phyloP scores from a whole-genome alignment of 495 filamentous ascomycete species.

The Penicillium coprophilum region DNA sequence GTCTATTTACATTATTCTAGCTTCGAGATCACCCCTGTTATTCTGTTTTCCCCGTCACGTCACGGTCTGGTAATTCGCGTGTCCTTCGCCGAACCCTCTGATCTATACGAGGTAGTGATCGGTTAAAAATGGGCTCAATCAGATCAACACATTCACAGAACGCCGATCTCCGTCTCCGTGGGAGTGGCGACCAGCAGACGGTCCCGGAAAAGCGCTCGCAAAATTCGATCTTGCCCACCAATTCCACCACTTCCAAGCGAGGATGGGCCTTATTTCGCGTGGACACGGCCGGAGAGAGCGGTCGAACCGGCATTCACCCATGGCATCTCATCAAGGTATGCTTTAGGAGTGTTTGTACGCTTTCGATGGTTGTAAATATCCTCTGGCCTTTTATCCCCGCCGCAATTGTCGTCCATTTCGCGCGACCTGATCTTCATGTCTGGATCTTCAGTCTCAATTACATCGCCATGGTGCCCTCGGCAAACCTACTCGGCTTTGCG shows the following conservation, averaged over 20 bases:
- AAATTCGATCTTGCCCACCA: slow-evolving; percentile 29
- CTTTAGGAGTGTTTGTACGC: slow-evolving; percentile 56
- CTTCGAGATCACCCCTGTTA: not conserved
- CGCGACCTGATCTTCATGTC: slow-evolving; percentile 57
- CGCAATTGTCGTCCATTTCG: slow-evolving; percentile 65
- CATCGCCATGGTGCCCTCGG: slow-evolving; percentile 82
- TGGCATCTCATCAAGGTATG: slow-evolving; percentile 59
- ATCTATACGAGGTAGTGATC: not conserved
- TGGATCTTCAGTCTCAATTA: slow-evolving; percentile 71
- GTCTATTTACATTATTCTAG: not conserved
- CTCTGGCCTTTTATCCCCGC: slow-evolving; percentile 76
- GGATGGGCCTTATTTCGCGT: slow-evolving; percentile 43
- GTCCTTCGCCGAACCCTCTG: not conserved
- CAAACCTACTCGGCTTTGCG: slow-evolving; percentile 84
- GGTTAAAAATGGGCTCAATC: slow-evolving; percentile 21
- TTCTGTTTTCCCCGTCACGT: not conserved
- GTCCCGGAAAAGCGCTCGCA: slow-evolving; percentile 21
- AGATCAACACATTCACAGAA: slow-evolving; percentile 15
- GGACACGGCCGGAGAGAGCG: slow-evolving; percentile 63
- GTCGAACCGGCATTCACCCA: slow-evolving; percentile 60
- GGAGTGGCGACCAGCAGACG: slow-evolving; percentile 1
- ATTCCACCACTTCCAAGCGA: slow-evolving; percentile 23
- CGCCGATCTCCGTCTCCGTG: slow-evolving; percentile 3
- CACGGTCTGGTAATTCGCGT: not conserved
- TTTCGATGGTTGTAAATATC: slow-evolving; percentile 60